These are phyloP conservation scores for Colletotrichum destructivum DNA, from an alignment of 2,329 filamentous ascomycete genomes.

Conservation along the genomic window DNA sequence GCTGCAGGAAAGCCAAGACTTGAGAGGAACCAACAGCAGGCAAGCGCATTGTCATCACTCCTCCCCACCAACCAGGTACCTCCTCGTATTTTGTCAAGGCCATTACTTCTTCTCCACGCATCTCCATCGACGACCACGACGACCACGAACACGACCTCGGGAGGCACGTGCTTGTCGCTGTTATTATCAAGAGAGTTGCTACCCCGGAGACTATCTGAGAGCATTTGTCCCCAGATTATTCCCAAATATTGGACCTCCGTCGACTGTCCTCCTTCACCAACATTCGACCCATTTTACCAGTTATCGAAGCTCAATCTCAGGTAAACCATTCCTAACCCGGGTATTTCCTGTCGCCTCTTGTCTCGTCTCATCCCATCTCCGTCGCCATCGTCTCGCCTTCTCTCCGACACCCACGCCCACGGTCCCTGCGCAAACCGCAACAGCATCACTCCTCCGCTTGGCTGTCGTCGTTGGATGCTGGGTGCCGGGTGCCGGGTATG, in stretches of 20 bases:
- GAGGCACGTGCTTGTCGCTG: neutral
- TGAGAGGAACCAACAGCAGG: conserved; percentile 19
- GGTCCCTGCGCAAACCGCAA: conserved; percentile 28
- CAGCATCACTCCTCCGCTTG: neutral
- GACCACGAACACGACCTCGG: neutral
- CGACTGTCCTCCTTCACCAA: neutral
- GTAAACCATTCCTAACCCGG: neutral
- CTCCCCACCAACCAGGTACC: neutral
- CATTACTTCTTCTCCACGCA: neutral
- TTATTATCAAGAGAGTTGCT: neutral
- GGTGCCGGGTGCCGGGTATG: neutral
- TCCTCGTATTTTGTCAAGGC: neutral
- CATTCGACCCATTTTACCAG: neutral
- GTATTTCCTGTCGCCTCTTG: conserved; percentile 23
- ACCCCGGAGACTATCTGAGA: neutral
- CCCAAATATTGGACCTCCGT: too few relatives aligned
- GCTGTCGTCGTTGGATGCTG: too few relatives aligned
- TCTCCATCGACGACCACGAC: too few relatives aligned
- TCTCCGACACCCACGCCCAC: conserved; percentile 21
- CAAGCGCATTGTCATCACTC: conserved; percentile 19
- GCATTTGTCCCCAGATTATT: too few relatives aligned
- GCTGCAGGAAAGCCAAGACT: conserved; percentile 21
- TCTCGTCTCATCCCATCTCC: conserved; percentile 38
- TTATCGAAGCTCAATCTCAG: neutral
- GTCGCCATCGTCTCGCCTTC: conserved; percentile 32